Conservation (phyloP, 1,139 yeast genomes). For the Schizosaccharomyces versatilis region DNA sequence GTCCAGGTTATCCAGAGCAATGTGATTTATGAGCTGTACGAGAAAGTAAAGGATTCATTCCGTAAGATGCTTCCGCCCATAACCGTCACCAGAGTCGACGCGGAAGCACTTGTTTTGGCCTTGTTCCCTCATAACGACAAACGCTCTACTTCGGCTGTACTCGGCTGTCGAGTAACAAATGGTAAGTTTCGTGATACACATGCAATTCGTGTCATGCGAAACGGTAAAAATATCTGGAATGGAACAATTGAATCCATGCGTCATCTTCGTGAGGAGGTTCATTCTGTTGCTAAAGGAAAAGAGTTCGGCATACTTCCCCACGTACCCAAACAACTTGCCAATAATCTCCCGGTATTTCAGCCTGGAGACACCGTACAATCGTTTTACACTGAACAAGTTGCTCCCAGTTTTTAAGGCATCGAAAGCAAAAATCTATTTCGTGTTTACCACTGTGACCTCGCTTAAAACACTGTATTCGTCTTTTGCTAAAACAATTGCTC, state of each 20-base stretch:
- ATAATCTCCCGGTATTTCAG: too few species aligned
- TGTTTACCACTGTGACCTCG: too few species aligned
- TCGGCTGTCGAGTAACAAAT: constrained; percentile 66
- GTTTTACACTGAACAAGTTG: too few species aligned
- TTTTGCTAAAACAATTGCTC: too few species aligned
- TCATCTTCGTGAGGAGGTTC: constrained; percentile 60
- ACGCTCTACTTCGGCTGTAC: constrained; percentile 37
- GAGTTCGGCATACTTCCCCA: constrained; percentile 58
- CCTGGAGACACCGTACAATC: too few species aligned
- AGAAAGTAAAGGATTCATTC: constrained; percentile 51
- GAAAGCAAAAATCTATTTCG: too few species aligned
- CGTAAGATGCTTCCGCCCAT: constrained; percentile 42
- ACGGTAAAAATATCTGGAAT: constrained; percentile 30
- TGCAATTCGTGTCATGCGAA: constrained; percentile 41
- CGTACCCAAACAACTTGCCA: too few species aligned
- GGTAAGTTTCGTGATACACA: constrained; percentile 46
- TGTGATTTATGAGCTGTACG: constrained; percentile 71
- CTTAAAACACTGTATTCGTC: too few species aligned
- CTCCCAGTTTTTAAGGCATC: too few species aligned
- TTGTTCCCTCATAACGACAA: constrained; percentile 44
- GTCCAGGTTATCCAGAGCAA: constrained; percentile 48
- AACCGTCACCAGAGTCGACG: constrained; percentile 42
- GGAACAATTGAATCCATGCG: constrained; percentile 60
- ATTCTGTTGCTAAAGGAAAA: constrained; percentile 57
- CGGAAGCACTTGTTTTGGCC: constrained; percentile 50